Conservation (phyloP, 2,329 filamentous ascomycete genomes). For the Beauveria medogensis region DNA sequence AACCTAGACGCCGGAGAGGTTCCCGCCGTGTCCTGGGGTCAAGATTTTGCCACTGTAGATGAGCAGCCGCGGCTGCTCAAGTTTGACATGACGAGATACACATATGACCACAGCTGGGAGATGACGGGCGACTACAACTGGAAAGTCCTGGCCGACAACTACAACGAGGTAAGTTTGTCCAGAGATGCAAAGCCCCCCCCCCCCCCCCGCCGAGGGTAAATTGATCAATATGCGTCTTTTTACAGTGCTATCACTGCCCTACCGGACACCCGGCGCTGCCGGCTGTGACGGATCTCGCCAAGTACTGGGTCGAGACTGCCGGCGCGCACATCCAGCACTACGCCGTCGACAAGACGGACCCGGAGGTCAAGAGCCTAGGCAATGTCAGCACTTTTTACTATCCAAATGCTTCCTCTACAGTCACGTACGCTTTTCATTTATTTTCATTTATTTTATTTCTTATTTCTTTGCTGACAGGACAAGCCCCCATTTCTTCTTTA, state of each 20-base stretch:
- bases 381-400: constrained; percentile 32
- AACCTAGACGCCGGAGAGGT: constrained; percentile 34
- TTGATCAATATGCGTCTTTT: background rate
- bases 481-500: constrained; percentile 41
- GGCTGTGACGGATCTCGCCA: constrained; percentile 45
- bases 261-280: constrained; percentile 51
- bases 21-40: constrained; percentile 34
- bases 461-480: background rate
- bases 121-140: constrained; percentile 30
- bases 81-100: constrained; percentile 20
- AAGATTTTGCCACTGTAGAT: constrained; percentile 27
- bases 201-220: no score
- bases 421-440: constrained; percentile 26
- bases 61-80: constrained; percentile 17
- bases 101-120: constrained; percentile 25
- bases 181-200: no score
- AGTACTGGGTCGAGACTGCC: constrained; percentile 43
- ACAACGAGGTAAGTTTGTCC: constrained; percentile 27
- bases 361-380: constrained; percentile 25
- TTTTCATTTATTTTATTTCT: no score
- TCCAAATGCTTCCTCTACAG: constrained; percentile 30
- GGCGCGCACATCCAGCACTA: constrained; percentile 34
- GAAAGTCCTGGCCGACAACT: constrained; percentile 38
- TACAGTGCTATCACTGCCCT: constrained; percentile 40
- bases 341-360: constrained; percentile 24